Base-by-base conservation (phyloP, 306 rosid genomes). In the Oemleria cerasiformis region DNA sequence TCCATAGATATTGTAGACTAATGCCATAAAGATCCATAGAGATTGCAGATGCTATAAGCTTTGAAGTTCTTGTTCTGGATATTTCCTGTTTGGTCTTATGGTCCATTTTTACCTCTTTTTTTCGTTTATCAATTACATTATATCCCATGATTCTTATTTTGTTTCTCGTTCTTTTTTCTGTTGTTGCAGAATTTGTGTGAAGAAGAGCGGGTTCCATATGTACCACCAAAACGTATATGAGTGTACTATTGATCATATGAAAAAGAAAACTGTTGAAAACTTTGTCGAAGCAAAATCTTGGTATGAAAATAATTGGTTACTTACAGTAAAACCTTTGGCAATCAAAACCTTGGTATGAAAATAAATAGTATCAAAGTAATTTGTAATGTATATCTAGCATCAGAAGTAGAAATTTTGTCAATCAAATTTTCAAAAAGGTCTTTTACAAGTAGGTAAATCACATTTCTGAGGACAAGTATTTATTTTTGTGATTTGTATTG, bases 121-220 rank as follows among this genome's bases (percentile, higher is more conserved):
- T 2, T 45, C 7, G 12, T 48, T 5, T 1, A 38, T 15, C 38
- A 8, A 7, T 47, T 71, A 36, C 42, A 19, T 38, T 17, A 8
- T n/a, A n/a, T 23, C 1, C 34, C 23, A 38, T 50, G 10, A 55
- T 74, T 48, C 15, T 14, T 12, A 1, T 14, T 5, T 12, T 48
- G 36, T 48, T 9, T 3, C 23, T 41, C 69, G 42, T 11, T 57
- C 59, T 57, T 48, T 19, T 40, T 47, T 10, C 17, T 4, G 43
- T 14, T 68, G 74, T 73, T 84, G 85, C 88, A 87, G 98, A 78
- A 79, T 72, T 55, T 92, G 68, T 92, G 97, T 25, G 88, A 80
- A 57, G 96, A 90, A 9, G 88, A 84, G 75, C 88, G 82, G 25
- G 90, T 90, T 87, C 97, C 80, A 20, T 92, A 92, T 68, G 75